Base-by-base conservation (phyloP, 1,284 basidiomycete species). In the Malassezia obtusa region DNA sequence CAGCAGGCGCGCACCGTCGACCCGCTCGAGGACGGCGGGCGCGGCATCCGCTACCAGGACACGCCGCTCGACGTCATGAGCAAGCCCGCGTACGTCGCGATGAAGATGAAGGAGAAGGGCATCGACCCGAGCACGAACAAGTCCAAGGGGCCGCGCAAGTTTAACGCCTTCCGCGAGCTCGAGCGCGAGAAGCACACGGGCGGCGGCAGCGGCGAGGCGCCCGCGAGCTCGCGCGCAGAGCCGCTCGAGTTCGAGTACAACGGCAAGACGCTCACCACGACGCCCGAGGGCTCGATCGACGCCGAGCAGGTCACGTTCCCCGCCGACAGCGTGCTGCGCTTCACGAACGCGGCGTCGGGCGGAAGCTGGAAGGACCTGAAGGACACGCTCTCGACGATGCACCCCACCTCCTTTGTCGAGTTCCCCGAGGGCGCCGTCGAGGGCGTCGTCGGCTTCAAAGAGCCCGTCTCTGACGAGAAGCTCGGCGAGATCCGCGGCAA, bases 51-150 rank as follows among this genome's bases (percentile, higher is more conserved):
- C 24, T 71, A 61, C 52, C 44, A 41, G 1, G 57, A 61, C 36
- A 75, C 71, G 21, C 60, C 67, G 33, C 79, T 96, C 37, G 69
- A 86, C 40, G 82, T 81, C 67, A 94, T 95, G 90, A 59, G 52
- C 64, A 73, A 73, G 73, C 84, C 85, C 60, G 88, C 79, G 7
- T 98, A 96, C 76, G 89, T 89, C 68, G 83, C 88, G 62, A 92
- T 91, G 89, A 98, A 96, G 78, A 87, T 91, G 77, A 86, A 88
- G 76, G 91, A 95, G 77, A 94, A 95, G 77, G 89, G 89, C 36
- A 77, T 80, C 52, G 75, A 77, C 58, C 71, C 83, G 77, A 49
- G 26, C 48, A 35, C 84, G 82, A 54, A 84, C 82, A 25, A 61
- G 46, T 51, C 61, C 45, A 37, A 40, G 21, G 33, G 56, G 5